Evolutionary conservation across 1,139 yeast genomes (phyloP).

Genomic region (Taphrina populina): DNA sequence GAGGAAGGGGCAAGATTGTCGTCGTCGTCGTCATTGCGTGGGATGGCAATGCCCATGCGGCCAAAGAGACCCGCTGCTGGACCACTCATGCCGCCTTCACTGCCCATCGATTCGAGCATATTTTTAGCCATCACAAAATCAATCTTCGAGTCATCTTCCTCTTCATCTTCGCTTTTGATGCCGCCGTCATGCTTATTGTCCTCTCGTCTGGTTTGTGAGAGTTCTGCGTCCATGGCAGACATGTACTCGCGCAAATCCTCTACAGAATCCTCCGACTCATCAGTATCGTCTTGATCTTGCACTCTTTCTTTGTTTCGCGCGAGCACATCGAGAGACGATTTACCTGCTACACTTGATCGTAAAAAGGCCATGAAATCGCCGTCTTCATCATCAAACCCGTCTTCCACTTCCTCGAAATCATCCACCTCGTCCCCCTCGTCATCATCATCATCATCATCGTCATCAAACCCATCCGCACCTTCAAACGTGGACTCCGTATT

Average conservation of each 20-base stretch:
- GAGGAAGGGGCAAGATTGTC: neutral
- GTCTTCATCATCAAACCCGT: slow-evolving; percentile 40
- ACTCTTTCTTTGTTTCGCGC: slow-evolving; percentile 28
- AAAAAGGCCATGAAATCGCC: slow-evolving; percentile 60
- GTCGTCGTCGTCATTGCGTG: slow-evolving; percentile 25
- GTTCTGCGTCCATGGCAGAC: slow-evolving; percentile 39
- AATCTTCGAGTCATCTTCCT: slow-evolving; percentile 41
- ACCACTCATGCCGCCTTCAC: slow-evolving; percentile 46
- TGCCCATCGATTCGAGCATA: slow-evolving; percentile 41
- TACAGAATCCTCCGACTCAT: slow-evolving; percentile 38
- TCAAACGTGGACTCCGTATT: slow-evolving; percentile 43
- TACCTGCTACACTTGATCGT: slow-evolving; percentile 46
- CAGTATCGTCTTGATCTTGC: slow-evolving; percentile 37
- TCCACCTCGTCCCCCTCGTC: slow-evolving; percentile 39
- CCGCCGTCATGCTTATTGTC: slow-evolving; percentile 38
- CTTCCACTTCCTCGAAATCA: slow-evolving; percentile 55
- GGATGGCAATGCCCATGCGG: slow-evolving; percentile 41
- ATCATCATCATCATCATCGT: slow-evolving; percentile 41
- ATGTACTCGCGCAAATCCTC: slow-evolving; percentile 39
- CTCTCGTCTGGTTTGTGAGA: neutral
- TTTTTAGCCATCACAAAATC: slow-evolving; percentile 39
- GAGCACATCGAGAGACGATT: slow-evolving; percentile 44
- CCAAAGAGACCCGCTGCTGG: slow-evolving; percentile 47
- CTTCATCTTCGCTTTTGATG: slow-evolving; percentile 4
- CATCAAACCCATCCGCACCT: slow-evolving; percentile 39